Conservation (phyloP, 73 alveolate species). For the Paramecium biaurelia region DNA sequence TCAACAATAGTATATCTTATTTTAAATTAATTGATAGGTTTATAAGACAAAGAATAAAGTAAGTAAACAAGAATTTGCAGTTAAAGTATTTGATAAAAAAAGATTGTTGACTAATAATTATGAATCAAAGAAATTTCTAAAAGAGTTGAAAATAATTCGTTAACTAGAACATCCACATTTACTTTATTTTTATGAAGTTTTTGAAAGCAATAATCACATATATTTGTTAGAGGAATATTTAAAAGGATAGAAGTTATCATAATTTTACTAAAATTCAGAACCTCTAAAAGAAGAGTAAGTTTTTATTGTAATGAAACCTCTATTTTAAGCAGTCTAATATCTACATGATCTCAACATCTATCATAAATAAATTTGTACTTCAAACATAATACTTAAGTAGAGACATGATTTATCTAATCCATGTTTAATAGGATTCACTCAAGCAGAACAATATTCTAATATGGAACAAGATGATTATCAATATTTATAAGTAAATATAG, state of each 20-base stretch:
- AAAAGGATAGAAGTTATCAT: neutral
- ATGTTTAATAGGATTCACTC: neutral
- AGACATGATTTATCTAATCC: neutral
- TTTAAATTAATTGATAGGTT: neutral
- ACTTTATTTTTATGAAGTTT: constrained; percentile 40
- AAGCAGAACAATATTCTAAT: neutral
- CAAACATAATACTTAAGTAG: neutral
- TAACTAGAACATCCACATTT: neutral
- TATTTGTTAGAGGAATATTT: neutral
- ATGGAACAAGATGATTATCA: neutral
- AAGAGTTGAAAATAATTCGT: constrained; percentile 42
- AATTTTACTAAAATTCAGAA: neutral
- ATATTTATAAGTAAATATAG: neutral
- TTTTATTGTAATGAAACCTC: neutral
- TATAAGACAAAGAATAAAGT: neutral
- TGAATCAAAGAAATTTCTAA: neutral
- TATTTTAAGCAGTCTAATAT: neutral
- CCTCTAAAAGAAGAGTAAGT: neutral
- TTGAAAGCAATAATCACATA: neutral
- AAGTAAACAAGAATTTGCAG: neutral
- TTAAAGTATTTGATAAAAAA: neutral
- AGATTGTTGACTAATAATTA: neutral
- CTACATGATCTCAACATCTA: neutral
- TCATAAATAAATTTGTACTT: neutral
- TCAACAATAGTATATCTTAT: neutral